Evolutionary conservation across 2,329 filamentous ascomycete species (phyloP).

Genomic region (Colletotrichum viniferum): DNA sequence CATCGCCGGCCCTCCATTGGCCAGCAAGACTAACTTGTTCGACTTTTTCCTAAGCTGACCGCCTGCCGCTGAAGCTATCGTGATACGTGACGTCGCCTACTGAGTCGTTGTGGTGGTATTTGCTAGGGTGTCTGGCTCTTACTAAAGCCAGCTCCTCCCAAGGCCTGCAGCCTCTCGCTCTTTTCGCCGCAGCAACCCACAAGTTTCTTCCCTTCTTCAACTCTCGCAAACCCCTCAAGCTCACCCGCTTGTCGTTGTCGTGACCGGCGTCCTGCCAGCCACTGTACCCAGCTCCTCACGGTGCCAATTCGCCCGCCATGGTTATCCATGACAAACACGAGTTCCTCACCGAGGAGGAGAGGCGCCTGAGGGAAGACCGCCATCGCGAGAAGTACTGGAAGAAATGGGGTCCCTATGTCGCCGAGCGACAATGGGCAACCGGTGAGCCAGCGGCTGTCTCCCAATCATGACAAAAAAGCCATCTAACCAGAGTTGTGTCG

Average conservation of each 20-base stretch:
- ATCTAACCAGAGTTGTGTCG: slow-evolving; percentile 7
- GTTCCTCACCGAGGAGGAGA: slow-evolving; percentile 88
- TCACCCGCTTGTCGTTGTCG: background rate
- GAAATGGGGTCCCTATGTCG: slow-evolving; percentile 94
- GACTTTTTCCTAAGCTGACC: background rate
- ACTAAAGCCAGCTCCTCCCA: slow-evolving; percentile 16
- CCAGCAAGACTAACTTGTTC: background rate
- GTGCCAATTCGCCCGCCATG: slow-evolving; percentile 56
- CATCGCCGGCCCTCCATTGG: background rate
- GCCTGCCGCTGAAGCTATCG: slow-evolving; percentile 13
- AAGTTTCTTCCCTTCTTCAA: background rate
- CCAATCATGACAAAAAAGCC: background rate
- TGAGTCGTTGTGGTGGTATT: slow-evolving; percentile 10
- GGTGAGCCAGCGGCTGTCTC: slow-evolving; percentile 54
- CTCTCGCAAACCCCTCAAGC: slow-evolving; percentile 3
- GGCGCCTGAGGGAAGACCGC: slow-evolving; percentile 83
- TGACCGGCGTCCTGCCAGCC: background rate
- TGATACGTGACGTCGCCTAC: slow-evolving; percentile 19
- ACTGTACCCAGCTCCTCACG: background rate
- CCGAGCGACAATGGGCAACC: slow-evolving; percentile 95
- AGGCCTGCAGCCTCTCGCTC: slow-evolving; percentile 1
- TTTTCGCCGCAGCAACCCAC: slow-evolving; percentile 12
- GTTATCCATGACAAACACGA: slow-evolving; percentile 89
- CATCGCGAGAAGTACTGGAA: slow-evolving; percentile 94
- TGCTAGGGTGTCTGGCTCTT: slow-evolving; percentile 18